Percentiles rank a stretch among this genome's conserved stretches.
Conservation (phyloP, 83 land plant species). For the Thuja plicata region DNA sequence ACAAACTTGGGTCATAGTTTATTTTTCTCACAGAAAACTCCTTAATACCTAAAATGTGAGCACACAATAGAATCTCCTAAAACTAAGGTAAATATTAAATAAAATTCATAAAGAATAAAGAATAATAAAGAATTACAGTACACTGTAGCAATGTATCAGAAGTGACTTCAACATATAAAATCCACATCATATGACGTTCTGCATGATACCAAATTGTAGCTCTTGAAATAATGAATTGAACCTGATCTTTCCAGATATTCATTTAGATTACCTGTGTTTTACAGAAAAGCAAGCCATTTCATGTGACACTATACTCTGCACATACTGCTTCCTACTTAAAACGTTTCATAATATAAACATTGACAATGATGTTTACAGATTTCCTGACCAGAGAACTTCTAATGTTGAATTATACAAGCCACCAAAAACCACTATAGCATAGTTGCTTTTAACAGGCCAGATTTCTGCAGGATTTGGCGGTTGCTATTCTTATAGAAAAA, state of each 20-base stretch:
- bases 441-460: not conserved
- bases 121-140: not conserved
- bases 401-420: not conserved
- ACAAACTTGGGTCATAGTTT: not conserved
- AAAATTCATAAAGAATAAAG: conserved; percentile 2
- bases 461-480: not conserved
- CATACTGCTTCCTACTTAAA: no score
- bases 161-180: not conserved
- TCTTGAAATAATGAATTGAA: not conserved
- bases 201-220: not conserved
- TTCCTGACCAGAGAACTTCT: not conserved
- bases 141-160: not conserved
- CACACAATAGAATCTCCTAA: not conserved
- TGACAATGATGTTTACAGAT: not conserved
- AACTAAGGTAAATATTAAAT: not conserved
- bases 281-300: not conserved
- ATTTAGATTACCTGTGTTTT: not conserved
- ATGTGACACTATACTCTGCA: not conserved
- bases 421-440: not conserved
- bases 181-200: not conserved
- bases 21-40: not conserved
- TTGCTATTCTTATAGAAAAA: not conserved
- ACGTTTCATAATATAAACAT: conserved; percentile 5
- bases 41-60: not conserved
- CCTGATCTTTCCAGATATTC: not conserved